Evolutionary conservation across 441 rosid species (phyloP).

Genomic region (Pelargonium myrrhifolium): DNA sequence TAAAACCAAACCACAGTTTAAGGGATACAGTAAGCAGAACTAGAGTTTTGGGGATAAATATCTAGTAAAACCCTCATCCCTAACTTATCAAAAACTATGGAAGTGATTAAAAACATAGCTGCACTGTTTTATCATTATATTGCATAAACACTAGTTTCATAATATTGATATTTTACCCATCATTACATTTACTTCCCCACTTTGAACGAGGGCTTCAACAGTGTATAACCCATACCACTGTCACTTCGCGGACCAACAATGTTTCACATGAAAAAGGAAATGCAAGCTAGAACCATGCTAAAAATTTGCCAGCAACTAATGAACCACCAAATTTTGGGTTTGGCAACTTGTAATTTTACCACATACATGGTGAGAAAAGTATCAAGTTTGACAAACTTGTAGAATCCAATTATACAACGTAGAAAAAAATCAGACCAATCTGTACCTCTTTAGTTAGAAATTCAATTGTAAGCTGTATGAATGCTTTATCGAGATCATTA

Average conservation of each 20-base stretch:
- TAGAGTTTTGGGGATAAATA: not conserved
- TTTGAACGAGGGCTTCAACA: not conserved
- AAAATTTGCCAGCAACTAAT: not conserved
- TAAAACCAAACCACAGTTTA: not conserved
- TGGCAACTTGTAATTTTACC: not conserved
- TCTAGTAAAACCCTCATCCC: not conserved
- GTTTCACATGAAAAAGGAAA: not conserved
- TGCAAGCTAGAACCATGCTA: not conserved
- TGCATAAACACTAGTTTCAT: not conserved
- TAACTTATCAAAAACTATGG: not conserved
- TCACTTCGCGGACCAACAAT: not conserved
- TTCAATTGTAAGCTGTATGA: constrained; percentile 79
- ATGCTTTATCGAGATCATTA: constrained; percentile 58
- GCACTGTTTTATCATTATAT: not conserved
- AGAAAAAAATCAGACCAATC: not conserved
- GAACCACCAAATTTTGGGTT: constrained; percentile 7
- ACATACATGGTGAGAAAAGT: not conserved
- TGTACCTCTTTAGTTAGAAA: constrained; percentile 73
- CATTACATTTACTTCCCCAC: not conserved
- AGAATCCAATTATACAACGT: constrained; percentile 6
- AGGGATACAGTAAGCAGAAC: not conserved
- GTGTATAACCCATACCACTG: not conserved
- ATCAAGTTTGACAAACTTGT: not conserved
- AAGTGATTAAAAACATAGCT: not conserved
- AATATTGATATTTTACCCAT: not conserved